phyloP scores from a whole-genome alignment of 192 early-diverging fungal species.

The Coemansia sp. region DNA sequence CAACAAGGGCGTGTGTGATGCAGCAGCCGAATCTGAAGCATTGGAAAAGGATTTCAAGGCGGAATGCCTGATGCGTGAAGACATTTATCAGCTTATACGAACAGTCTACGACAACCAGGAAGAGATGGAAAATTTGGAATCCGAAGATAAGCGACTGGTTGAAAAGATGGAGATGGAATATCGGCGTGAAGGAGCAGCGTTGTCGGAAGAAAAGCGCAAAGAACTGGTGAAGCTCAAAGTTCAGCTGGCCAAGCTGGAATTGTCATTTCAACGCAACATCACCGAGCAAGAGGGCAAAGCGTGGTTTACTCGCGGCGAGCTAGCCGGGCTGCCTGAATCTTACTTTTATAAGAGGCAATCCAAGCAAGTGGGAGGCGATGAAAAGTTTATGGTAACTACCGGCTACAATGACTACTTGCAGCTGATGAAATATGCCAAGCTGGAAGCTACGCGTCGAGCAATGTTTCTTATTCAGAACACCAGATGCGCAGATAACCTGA shows the following conservation, averaged over 20 bases:
- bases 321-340: conserved; percentile 64
- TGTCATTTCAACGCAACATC: conserved; percentile 60
- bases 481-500: conserved; percentile 56
- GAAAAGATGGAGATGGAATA: conserved; percentile 59
- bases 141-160: conserved; percentile 62
- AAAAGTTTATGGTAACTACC: conserved; percentile 60
- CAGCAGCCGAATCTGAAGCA: conserved; percentile 57
- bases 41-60: conserved; percentile 55
- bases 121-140: conserved; percentile 32
- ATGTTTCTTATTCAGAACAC: conserved; percentile 45
- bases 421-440: conserved; percentile 49
- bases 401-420: conserved; percentile 55
- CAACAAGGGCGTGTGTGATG: conserved; percentile 59
- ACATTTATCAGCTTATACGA: conserved; percentile 56
- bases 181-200: conserved; percentile 60
- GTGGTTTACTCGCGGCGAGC: conserved; percentile 49
- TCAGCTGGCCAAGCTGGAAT: conserved; percentile 41
- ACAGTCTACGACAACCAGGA: conserved; percentile 37
- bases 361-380: conserved; percentile 50
- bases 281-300: conserved; percentile 52
- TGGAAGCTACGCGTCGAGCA: conserved; percentile 48
- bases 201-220: conserved; percentile 57
- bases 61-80: conserved; percentile 56
- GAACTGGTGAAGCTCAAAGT: conserved; percentile 57
- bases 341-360: conserved; percentile 57